Conservation (phyloP, 495 filamentous ascomycete species). For the Neurospora terricola region DNA sequence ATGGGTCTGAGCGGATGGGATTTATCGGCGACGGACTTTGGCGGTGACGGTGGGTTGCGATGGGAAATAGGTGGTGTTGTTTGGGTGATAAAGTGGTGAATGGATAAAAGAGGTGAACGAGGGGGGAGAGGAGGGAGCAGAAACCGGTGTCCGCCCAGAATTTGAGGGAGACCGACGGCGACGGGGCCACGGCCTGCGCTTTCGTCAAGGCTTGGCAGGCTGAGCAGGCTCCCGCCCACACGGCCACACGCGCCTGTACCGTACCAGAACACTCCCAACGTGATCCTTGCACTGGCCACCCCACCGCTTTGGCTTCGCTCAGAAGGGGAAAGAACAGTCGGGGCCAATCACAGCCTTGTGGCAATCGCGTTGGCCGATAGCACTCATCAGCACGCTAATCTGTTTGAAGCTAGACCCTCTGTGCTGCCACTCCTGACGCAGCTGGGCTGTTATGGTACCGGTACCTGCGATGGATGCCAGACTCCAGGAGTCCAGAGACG, state of each 20-base stretch:
- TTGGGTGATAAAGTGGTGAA: neutral
- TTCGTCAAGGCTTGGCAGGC: neutral
- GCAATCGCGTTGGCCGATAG: neutral
- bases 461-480: neutral
- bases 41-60: slow-evolving; percentile 10
- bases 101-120: neutral
- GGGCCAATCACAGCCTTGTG: neutral
- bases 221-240: neutral
- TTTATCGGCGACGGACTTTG: slow-evolving; percentile 6
- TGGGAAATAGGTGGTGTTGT: slow-evolving; percentile 5
- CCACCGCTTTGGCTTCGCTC: neutral
- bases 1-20: slow-evolving; percentile 7
- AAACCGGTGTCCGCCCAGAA: neutral
- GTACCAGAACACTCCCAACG: neutral
- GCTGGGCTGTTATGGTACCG: neutral
- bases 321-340: neutral
- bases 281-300: neutral
- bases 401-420: neutral
- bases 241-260: neutral
- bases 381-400: neutral
- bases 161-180: neutral
- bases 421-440: neutral
- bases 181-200: neutral
- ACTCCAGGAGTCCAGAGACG: neutral
- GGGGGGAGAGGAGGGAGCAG: neutral